Base-by-base conservation (phyloP, 257 asterid species). In the Fraxinus americana region DNA sequence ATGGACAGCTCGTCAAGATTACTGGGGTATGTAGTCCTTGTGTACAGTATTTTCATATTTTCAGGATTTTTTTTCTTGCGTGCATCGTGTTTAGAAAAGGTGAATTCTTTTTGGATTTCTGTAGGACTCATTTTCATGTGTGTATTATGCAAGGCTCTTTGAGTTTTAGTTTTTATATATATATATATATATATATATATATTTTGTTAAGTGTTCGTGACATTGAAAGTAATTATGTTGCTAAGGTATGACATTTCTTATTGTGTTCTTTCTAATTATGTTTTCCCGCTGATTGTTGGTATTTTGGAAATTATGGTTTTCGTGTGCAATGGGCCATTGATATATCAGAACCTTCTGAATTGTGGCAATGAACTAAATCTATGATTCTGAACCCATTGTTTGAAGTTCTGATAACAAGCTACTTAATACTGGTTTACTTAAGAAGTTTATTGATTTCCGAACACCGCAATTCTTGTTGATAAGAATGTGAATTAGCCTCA, bases 1-100 rank as follows among this genome's bases (percentile, higher is more conserved):
- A 85, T 57, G 88, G 87, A 76, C 88, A 82, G 72, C 88, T 85
- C 52, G 80, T 87, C 75, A 87, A 85, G 75, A 63, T 87, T 76
- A 85, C 86, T 30, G 90, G 88, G 88, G 90, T 86, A 78, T 75
- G 71, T 21, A 3, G 10, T 23, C 8, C 11, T n/a, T 11, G 4
- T 57, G 11, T 23, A 16, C 23, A 16, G n/a, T 39, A 41, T 41
- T 41, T 41, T 38, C 25, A 13, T 2, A 48, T 11, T 14, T 8
- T 32, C 19, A n/a, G n/a, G 9, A 5, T n/a, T 34, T 50, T 38
- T 75, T 25, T 45, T 66, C 52, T 48, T 17, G 45, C 1, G 23
- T 17, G 65, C 65, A 54, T 19, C 6, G 4, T 7, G 19, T 13
- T n/a, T 54, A 7, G 29, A n/a, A n/a, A 73, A 73, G 77, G 25